Evolutionary conservation across 106 monocot genomes (phyloP).

Genomic region (Amphibolis antarctica): DNA sequence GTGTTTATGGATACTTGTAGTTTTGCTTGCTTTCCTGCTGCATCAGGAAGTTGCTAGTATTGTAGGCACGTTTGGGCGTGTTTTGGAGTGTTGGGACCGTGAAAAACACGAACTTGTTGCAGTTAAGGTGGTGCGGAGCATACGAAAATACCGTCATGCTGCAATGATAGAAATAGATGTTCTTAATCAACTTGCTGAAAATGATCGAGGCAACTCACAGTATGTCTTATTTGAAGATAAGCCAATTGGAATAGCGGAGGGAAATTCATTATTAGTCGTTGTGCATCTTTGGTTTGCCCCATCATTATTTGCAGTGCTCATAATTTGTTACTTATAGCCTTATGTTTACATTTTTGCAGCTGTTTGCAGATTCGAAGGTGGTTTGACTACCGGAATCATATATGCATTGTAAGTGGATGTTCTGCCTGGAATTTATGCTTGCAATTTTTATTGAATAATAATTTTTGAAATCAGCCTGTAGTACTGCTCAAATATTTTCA

Average conservation of each 20-base stretch:
- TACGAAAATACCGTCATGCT: slow-evolving; percentile 76
- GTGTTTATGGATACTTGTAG: background rate
- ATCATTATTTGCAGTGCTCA: background rate
- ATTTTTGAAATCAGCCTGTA: too few relatives aligned
- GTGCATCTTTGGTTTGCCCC: background rate
- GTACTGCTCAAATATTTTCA: background rate
- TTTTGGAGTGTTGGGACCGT: slow-evolving; percentile 97
- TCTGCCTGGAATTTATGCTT: too few relatives aligned
- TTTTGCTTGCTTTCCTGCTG: slow-evolving; percentile 2
- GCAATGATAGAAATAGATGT: slow-evolving; percentile 98
- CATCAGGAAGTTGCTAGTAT: slow-evolving; percentile 11
- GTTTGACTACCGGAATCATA: slow-evolving; percentile 96
- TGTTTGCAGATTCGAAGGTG: slow-evolving; percentile 81
- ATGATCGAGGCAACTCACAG: slow-evolving; percentile 61
- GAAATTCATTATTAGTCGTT: background rate
- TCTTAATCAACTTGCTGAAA: slow-evolving; percentile 57
- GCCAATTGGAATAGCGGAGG: background rate
- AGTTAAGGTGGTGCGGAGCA: slow-evolving; percentile 77
- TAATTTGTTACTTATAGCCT: background rate
- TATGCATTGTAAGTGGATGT: slow-evolving; percentile 64
- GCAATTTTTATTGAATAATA: background rate
- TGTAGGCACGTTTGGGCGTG: slow-evolving; percentile 96
- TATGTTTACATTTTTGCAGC: slow-evolving; percentile 28
- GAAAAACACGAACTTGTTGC: slow-evolving; percentile 77
- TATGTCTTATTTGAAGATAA: slow-evolving; percentile 19